Evolutionary conservation across 2,329 filamentous ascomycete species (phyloP).

Genomic region (Diaporthe velutina): DNA sequence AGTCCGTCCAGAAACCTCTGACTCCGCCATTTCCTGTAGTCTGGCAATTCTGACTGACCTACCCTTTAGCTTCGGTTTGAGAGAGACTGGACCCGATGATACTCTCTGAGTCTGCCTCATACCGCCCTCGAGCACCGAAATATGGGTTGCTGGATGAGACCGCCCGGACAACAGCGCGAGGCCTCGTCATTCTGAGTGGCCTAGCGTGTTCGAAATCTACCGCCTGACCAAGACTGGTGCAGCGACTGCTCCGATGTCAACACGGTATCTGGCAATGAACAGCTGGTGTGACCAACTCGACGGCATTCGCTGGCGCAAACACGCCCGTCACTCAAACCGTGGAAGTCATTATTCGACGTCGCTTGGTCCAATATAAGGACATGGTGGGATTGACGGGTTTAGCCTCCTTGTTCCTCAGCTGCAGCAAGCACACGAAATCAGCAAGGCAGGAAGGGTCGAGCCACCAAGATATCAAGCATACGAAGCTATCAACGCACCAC

Average conservation of each 20-base stretch:
- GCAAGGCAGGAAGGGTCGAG: no score
- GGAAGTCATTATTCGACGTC: background rate
- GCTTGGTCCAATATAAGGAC: background rate
- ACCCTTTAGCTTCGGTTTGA: background rate
- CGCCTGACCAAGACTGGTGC: no score
- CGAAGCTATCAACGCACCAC: background rate
- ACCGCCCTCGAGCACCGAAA: background rate
- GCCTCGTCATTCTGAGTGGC: background rate
- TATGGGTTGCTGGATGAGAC: background rate
- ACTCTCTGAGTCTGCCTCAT: background rate
- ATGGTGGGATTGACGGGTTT: background rate
- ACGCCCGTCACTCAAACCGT: background rate
- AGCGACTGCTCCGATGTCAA: background rate
- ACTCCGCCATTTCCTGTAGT: background rate
- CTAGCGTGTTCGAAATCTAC: background rate
- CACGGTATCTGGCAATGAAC: background rate
- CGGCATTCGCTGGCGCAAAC: background rate
- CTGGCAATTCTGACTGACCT: background rate
- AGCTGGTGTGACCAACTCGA: background rate
- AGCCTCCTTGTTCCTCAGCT: background rate
- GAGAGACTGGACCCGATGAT: background rate
- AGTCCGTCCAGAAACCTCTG: background rate
- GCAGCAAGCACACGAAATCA: background rate
- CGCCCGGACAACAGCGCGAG: background rate
- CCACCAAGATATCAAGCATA: no score